Conservation (phyloP, 1,284 basidiomycete genomes). For the Pisolithus thermaeus region DNA sequence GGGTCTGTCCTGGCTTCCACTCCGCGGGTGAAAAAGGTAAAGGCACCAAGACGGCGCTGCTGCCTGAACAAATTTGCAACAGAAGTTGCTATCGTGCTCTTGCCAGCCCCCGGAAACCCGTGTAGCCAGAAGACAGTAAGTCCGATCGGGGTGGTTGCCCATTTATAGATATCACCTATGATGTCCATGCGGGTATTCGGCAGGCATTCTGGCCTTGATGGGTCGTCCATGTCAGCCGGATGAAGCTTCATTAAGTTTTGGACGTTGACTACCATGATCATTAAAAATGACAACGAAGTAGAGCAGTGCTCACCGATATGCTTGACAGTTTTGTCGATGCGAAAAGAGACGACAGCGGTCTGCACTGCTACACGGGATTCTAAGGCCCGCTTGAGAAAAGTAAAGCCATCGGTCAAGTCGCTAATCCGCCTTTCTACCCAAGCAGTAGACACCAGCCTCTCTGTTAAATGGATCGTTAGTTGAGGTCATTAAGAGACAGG, state of each 20-base stretch:
- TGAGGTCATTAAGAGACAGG: neutral
- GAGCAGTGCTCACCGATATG: slow-evolving; percentile 14
- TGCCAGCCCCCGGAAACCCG: slow-evolving; percentile 28
- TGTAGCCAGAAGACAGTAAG: slow-evolving; percentile 28
- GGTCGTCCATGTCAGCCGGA: slow-evolving; percentile 27
- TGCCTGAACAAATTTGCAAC: slow-evolving; percentile 25
- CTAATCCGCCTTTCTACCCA: slow-evolving; percentile 20
- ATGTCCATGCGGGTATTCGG: slow-evolving; percentile 26
- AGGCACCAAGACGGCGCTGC: slow-evolving; percentile 26
- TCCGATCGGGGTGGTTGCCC: slow-evolving; percentile 19
- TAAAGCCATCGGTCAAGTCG: slow-evolving; percentile 20
- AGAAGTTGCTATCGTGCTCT: slow-evolving; percentile 28
- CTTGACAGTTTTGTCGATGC: slow-evolving; percentile 24
- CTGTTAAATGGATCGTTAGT: slow-evolving; percentile 7
- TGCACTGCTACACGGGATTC: slow-evolving; percentile 20
- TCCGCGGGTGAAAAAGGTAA: slow-evolving; percentile 26
- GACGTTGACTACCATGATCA: slow-evolving; percentile 10
- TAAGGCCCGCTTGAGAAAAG: slow-evolving; percentile 21
- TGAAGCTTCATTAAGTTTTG: slow-evolving; percentile 21
- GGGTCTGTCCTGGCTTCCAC: slow-evolving; percentile 22
- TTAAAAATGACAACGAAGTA: slow-evolving; percentile 2
- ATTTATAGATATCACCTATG: slow-evolving; percentile 20
- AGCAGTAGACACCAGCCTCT: slow-evolving; percentile 8
- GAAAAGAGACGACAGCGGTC: slow-evolving; percentile 21
- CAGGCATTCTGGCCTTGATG: slow-evolving; percentile 20